phyloP scores from a whole-genome alignment of 73 alveolate genomes.

The Paramecium sonneborni region DNA sequence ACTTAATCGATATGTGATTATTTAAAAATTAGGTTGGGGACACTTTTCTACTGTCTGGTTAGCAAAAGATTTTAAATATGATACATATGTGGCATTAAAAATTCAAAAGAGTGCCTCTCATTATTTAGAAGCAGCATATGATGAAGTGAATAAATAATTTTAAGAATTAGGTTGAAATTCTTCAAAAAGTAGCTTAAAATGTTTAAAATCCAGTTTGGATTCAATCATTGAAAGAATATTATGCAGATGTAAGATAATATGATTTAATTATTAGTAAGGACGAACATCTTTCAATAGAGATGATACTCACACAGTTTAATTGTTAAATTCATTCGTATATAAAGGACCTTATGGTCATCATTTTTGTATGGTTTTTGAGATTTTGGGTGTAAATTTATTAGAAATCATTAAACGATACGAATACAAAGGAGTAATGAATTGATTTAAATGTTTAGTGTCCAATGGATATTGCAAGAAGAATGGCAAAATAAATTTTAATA shows the following conservation, averaged over 20 bases:
- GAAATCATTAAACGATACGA: conserved; percentile 92
- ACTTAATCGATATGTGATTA: conserved; percentile 92
- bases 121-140: conserved; percentile 99
- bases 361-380: conserved; percentile 98
- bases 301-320: conserved; percentile 68
- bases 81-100: conserved; percentile 93
- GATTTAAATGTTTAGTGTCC: conserved; percentile 43
- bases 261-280: not conserved
- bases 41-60: conserved; percentile 99
- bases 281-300: conserved; percentile 50
- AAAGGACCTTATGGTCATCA: conserved; percentile 78
- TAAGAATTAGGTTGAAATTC: conserved; percentile 39
- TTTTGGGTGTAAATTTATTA: conserved; percentile 96
- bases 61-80: conserved; percentile 90
- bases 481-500: conserved; percentile 92
- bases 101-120: conserved; percentile 98
- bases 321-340: conserved; percentile 67
- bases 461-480: conserved; percentile 71
- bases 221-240: conserved; percentile 38
- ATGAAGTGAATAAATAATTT: conserved; percentile 93
- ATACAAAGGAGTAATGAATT: conserved; percentile 71
- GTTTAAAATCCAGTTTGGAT: conserved; percentile 69
- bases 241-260: conserved; percentile 46
- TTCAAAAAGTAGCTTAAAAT: conserved; percentile 90
- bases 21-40: conserved; percentile 99